Conservation (phyloP, 2,329 filamentous ascomycete genomes). For the Stemphylium beticola region DNA sequence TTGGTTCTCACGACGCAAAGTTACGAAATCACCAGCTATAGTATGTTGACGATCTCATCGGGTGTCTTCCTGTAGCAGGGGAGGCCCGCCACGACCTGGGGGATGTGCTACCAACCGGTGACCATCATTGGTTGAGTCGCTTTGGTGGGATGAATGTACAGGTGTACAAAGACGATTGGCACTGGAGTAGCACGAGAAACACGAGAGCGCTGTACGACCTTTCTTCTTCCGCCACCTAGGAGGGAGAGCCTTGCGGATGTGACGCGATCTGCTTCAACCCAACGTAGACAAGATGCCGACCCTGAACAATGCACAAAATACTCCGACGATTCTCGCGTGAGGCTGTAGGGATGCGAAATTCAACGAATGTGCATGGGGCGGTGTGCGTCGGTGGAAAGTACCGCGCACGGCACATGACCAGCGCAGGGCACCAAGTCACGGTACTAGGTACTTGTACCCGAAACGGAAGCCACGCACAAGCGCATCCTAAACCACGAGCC, state of each 20-base stretch:
- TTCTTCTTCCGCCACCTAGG: conserved; percentile 10
- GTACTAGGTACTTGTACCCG: conserved; percentile 1
- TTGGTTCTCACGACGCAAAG: not conserved
- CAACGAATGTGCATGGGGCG: conserved; percentile 2
- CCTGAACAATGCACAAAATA: not conserved
- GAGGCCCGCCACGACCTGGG: not conserved
- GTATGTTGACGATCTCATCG: not conserved
- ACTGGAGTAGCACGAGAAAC: conserved; percentile 13
- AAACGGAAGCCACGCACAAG: conserved; percentile 3
- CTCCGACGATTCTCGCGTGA: not conserved
- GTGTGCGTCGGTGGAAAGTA: not conserved
- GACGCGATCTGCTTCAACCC: not conserved
- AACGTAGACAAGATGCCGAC: not conserved
- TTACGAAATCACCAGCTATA: not conserved
- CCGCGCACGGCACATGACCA: not conserved
- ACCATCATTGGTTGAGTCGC: conserved; percentile 10
- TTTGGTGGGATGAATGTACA: conserved; percentile 14
- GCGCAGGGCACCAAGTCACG: conserved; percentile 1
- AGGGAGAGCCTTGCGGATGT: conserved; percentile 5
- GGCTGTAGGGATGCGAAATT: not conserved
- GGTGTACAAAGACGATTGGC: conserved; percentile 11
- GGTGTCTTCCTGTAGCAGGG: not conserved
- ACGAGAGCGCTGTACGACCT: conserved; percentile 11
- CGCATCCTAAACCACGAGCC: conserved; percentile 2
- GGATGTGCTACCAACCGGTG: conserved; percentile 10